phyloP scores from a whole-genome alignment of 331 rosid genomes.

The Pyracantha coccinea region DNA sequence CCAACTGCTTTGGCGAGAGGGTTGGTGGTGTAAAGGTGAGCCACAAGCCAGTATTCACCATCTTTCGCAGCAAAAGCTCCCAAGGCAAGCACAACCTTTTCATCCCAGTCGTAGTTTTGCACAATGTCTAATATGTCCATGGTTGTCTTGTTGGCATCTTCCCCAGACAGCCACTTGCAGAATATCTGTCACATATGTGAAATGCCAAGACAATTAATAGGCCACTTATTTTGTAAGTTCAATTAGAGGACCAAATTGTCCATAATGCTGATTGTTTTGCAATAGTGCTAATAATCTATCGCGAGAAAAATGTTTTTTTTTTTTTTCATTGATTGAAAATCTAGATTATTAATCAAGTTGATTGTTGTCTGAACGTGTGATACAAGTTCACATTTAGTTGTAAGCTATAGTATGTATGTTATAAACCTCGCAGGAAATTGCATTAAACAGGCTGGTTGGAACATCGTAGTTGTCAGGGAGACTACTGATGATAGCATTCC shows the following conservation, averaged over 20 bases:
- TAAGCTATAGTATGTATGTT: neutral
- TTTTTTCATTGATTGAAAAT: too few species aligned
- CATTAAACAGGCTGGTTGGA: constrained; percentile 29
- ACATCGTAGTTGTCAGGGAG: constrained; percentile 28
- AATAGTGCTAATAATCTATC: neutral
- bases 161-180: constrained; percentile 35
- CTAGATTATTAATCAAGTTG: neutral
- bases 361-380: too few species aligned
- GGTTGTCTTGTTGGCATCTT: constrained; percentile 45
- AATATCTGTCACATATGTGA: constrained; percentile 27
- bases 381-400: too few species aligned
- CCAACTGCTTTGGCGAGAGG: constrained; percentile 50
- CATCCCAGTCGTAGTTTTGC: constrained; percentile 59
- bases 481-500: constrained; percentile 13
- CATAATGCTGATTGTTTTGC: neutral
- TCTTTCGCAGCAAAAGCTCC: constrained; percentile 52
- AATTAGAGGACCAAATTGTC: neutral
- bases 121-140: constrained; percentile 41
- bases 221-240: neutral
- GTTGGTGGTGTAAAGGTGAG: constrained; percentile 34
- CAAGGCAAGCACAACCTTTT: constrained; percentile 49
- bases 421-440: constrained; percentile 50
- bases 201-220: neutral
- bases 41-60: constrained; percentile 52
- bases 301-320: too few species aligned